A percentile compares a stretch with the other conserved stretches of the same genome.
Conservation (phyloP, 139 green algal genomes). For the Chlamydomonas urium region DNA sequence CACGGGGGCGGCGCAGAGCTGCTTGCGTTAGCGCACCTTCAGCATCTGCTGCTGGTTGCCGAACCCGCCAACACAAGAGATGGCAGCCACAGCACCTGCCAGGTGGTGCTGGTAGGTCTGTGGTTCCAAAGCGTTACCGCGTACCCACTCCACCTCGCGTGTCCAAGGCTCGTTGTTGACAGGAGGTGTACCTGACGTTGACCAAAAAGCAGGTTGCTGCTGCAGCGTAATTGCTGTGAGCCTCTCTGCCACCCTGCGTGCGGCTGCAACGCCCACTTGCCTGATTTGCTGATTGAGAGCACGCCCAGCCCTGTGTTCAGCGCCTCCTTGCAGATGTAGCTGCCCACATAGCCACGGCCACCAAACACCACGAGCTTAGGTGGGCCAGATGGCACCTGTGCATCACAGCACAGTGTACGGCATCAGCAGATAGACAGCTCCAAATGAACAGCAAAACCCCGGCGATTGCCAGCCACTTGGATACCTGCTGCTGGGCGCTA, state of each 20-base stretch:
- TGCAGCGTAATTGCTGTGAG: too few species aligned
- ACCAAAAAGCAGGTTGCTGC: too few species aligned
- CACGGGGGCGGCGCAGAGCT: not conserved
- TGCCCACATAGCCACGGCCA: conserved; percentile 85
- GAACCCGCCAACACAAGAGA: conserved; percentile 81
- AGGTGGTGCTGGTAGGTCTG: conserved; percentile 42
- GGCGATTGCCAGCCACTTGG: too few species aligned
- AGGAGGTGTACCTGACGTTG: conserved; percentile 52
- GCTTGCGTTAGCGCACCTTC: conserved; percentile 13
- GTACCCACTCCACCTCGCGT: conserved; percentile 50
- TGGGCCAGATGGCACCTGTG: too few species aligned
- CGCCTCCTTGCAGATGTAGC: conserved; percentile 67
- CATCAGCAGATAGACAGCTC: too few species aligned
- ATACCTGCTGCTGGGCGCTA: too few species aligned
- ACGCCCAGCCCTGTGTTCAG: conserved; percentile 65
- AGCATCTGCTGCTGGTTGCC: conserved; percentile 75
- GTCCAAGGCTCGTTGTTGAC: conserved; percentile 37
- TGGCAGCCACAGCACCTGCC: conserved; percentile 53
- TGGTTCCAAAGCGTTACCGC: conserved; percentile 58
- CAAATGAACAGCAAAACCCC: too few species aligned
- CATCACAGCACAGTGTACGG: too few species aligned
- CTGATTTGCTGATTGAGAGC: conserved; percentile 66
- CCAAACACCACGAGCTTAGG: conserved; percentile 82
- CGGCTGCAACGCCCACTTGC: conserved; percentile 24
- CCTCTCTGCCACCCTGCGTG: too few species aligned